phyloP scores from a whole-genome alignment of 2,329 filamentous ascomycete species.

The Aureobasidium lini region DNA sequence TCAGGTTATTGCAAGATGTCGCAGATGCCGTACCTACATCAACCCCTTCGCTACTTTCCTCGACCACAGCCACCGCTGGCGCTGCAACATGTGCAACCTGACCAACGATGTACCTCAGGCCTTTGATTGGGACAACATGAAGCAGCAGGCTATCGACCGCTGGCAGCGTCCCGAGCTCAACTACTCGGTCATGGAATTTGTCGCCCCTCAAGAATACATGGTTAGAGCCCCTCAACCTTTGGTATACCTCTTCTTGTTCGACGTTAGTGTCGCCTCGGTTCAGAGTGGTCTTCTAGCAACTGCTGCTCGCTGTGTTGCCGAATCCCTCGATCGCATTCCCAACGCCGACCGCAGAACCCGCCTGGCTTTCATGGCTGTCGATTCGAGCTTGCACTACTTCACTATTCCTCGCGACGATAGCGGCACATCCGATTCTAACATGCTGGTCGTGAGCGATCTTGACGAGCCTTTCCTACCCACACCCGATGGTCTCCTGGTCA shows the following conservation, averaged over 20 bases:
- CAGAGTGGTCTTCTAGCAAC: conserved; percentile 88
- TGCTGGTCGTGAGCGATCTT: conserved; percentile 90
- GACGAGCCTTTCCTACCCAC: conserved; percentile 96
- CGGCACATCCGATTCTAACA: conserved; percentile 75
- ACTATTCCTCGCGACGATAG: conserved; percentile 83
- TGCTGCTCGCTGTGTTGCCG: conserved; percentile 83
- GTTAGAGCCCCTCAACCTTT: conserved; percentile 91
- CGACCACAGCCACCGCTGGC: conserved; percentile 94
- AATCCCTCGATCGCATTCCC: conserved; percentile 94
- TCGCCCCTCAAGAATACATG: conserved; percentile 99
- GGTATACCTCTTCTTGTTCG: conserved; percentile 91
- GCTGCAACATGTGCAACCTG: conserved; percentile 99
- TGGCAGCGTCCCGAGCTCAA: conserved; percentile 92
- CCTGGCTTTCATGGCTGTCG: conserved; percentile 90
- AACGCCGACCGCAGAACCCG: conserved; percentile 90
- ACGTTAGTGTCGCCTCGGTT: conserved; percentile 85
- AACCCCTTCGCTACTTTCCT: conserved; percentile 96
- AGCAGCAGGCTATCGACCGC: conserved; percentile 84
- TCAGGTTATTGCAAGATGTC: conserved; percentile 93
- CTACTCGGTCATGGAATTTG: conserved; percentile 93
- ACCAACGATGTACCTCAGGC: conserved; percentile 99
- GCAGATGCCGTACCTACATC: conserved; percentile 93
- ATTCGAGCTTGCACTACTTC: conserved; percentile 93
- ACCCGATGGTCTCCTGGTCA: conserved; percentile 83
- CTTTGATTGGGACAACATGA: conserved; percentile 93